phyloP scores from a whole-genome alignment of 2,329 filamentous ascomycete genomes.

The Penicillium sp. region DNA sequence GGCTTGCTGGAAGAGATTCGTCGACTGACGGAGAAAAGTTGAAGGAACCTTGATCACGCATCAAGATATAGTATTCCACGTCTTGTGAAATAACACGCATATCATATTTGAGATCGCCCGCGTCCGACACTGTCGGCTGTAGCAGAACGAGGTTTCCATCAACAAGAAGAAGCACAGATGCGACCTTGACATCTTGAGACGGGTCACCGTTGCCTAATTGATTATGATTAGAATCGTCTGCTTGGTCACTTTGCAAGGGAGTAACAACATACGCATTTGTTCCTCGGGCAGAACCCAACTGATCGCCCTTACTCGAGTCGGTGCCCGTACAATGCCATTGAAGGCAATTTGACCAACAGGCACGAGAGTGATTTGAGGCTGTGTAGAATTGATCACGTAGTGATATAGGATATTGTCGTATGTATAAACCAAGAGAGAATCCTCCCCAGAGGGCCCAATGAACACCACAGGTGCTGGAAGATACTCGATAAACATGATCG shows the following conservation, averaged over 20 bases:
- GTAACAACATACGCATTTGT: constrained; percentile 64
- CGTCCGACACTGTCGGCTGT: constrained; percentile 78
- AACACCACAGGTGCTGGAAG: constrained; percentile 86
- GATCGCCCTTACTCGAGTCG: constrained; percentile 84
- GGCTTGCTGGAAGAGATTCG: constrained; percentile 49
- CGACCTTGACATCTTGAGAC: constrained; percentile 89
- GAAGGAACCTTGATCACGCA: constrained; percentile 72
- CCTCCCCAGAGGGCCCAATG: constrained; percentile 83
- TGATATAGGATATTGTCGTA: constrained; percentile 96
- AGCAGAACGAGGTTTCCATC: constrained; percentile 93
- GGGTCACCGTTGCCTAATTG: constrained; percentile 74
- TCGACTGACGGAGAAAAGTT: constrained; percentile 49
- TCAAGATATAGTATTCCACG: constrained; percentile 90
- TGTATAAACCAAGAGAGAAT: constrained; percentile 93
- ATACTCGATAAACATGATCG: constrained; percentile 71
- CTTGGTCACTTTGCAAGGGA: not conserved
- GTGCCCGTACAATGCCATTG: constrained; percentile 91
- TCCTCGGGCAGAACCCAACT: constrained; percentile 94
- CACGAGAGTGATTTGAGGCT: constrained; percentile 71
- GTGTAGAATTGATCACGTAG: constrained; percentile 76
- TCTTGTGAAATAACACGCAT: constrained; percentile 97
- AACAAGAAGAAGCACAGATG: constrained; percentile 92
- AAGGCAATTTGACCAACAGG: constrained; percentile 98
- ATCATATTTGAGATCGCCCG: constrained; percentile 89
- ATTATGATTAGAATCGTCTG: constrained; percentile 18